phyloP scores from a whole-genome alignment of 2,329 filamentous ascomycete species.

The Diplocarpon mali region DNA sequence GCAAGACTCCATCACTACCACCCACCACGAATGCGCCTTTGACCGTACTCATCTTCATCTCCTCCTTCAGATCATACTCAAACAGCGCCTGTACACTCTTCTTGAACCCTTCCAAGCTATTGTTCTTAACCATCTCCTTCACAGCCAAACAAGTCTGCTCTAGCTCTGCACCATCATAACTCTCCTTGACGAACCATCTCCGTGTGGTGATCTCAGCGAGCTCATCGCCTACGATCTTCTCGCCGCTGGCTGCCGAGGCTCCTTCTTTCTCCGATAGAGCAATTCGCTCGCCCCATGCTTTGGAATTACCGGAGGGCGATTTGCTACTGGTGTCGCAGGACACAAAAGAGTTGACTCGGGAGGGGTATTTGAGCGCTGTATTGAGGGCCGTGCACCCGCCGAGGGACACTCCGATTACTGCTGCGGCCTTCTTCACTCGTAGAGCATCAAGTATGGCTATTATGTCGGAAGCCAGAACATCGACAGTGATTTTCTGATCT shows the following conservation, averaged over 20 bases:
- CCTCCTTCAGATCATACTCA: constrained; percentile 53
- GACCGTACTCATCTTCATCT: constrained; percentile 42
- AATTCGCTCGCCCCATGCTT: constrained; percentile 71
- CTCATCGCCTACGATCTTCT: constrained; percentile 47
- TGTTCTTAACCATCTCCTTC: constrained; percentile 56
- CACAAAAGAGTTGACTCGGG: constrained; percentile 49
- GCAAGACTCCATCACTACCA: constrained; percentile 61
- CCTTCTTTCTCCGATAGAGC: constrained; percentile 49
- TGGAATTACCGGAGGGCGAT: constrained; percentile 61
- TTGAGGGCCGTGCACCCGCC: constrained; percentile 71
- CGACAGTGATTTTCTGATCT: constrained; percentile 26
- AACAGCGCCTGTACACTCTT: constrained; percentile 60
- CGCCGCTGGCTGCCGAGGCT: constrained; percentile 32
- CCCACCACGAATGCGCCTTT: constrained; percentile 63
- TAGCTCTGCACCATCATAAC: constrained; percentile 40
- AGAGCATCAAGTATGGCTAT: constrained; percentile 55
- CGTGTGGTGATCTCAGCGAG: constrained; percentile 61
- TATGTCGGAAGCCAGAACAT: constrained; percentile 59
- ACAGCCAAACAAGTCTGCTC: constrained; percentile 45
- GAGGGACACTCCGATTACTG: constrained; percentile 66
- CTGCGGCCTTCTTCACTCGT: constrained; percentile 53
- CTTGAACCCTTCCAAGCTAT: constrained; percentile 59
- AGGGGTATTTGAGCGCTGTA: constrained; percentile 55
- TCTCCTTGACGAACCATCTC: constrained; percentile 59
- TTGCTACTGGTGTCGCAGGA: constrained; percentile 70